Evolutionary conservation across 345 rosid species (phyloP).

Genomic region (Aquilaria malaccensis): DNA sequence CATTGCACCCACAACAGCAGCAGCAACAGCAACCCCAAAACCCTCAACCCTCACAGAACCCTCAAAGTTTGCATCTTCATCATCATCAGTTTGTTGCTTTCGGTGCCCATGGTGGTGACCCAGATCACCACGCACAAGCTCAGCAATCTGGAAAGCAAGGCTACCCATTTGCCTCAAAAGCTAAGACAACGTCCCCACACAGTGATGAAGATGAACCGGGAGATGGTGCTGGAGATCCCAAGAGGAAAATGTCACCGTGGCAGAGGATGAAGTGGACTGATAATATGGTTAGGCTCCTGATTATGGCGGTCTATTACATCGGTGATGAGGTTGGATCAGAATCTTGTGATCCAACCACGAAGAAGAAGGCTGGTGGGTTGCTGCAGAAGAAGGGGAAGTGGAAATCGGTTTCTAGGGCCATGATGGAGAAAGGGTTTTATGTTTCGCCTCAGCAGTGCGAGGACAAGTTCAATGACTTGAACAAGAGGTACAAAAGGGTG

Average conservation of each 20-base stretch:
- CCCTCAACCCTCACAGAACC: constrained; percentile 24
- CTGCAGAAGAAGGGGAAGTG: constrained; percentile 97
- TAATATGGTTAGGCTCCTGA: constrained; percentile 70
- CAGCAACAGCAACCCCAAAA: constrained; percentile 18
- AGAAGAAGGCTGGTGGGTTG: constrained; percentile 50
- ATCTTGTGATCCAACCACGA: constrained; percentile 37
- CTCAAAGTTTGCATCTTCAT: constrained; percentile 33
- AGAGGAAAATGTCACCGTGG: constrained; percentile 70
- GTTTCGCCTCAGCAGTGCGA: constrained; percentile 99
- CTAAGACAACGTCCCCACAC: constrained; percentile 46
- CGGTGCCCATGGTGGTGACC: constrained; percentile 32
- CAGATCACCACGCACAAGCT: constrained; percentile 20
- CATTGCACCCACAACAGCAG: constrained; percentile 48
- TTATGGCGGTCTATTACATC: constrained; percentile 85
- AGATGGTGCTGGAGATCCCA: constrained; percentile 45
- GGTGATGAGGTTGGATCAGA: constrained; percentile 83
- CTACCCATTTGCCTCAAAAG: constrained; percentile 33
- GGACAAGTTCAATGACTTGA: constrained; percentile 93
- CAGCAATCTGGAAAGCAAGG: constrained; percentile 38
- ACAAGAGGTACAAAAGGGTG: constrained; percentile 95
- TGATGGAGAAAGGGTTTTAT: constrained; percentile 92
- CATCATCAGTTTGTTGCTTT: constrained; percentile 50
- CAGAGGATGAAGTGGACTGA: constrained; percentile 99
- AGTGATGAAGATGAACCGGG: constrained; percentile 81
- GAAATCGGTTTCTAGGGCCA: constrained; percentile 91